A percentile compares a stretch with the other conserved stretches of the same genome.
Conservation (phyloP, 1,139 yeast genomes). For the Saccharomyces hybrid region DNA sequence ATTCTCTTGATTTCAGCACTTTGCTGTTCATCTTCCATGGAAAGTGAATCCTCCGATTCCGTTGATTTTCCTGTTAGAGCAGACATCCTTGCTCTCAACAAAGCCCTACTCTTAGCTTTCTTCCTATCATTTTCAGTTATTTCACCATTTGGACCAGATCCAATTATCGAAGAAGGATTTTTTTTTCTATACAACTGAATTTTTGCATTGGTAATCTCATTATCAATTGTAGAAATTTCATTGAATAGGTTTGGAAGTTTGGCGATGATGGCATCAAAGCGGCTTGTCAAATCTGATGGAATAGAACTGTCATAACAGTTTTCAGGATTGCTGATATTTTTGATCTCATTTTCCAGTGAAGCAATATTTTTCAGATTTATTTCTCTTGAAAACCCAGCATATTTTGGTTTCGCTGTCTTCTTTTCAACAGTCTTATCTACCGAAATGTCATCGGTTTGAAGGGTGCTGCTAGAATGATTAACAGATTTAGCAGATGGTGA, state of each 20-base stretch:
- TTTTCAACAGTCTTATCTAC: not conserved
- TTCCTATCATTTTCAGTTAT: constrained; percentile 75
- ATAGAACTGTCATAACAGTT: constrained; percentile 32
- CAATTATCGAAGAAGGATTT: constrained; percentile 61
- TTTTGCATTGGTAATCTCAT: constrained; percentile 60
- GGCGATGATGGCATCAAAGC: constrained; percentile 46
- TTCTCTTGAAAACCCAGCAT: constrained; percentile 17
- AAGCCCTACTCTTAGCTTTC: constrained; percentile 70
- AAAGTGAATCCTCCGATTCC: constrained; percentile 38
- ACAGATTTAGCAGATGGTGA: constrained; percentile 7
- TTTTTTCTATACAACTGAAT: constrained; percentile 57
- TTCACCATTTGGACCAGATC: constrained; percentile 81
- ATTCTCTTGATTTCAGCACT: constrained; percentile 50
- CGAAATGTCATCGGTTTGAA: not conserved
- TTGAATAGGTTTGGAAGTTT: constrained; percentile 62
- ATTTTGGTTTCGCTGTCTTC: constrained; percentile 16
- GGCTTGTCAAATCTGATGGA: constrained; percentile 20
- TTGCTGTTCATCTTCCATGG: constrained; percentile 39
- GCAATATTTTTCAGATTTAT: constrained; percentile 47
- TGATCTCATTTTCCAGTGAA: constrained; percentile 53
- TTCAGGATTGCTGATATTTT: constrained; percentile 26
- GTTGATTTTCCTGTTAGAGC: constrained; percentile 74
- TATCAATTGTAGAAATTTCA: constrained; percentile 55
- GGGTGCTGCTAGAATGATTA: constrained; percentile 6
- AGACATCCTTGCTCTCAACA: constrained; percentile 80